phyloP scores from a whole-genome alignment of 139 green algal species.

The Volvox africanus region DNA sequence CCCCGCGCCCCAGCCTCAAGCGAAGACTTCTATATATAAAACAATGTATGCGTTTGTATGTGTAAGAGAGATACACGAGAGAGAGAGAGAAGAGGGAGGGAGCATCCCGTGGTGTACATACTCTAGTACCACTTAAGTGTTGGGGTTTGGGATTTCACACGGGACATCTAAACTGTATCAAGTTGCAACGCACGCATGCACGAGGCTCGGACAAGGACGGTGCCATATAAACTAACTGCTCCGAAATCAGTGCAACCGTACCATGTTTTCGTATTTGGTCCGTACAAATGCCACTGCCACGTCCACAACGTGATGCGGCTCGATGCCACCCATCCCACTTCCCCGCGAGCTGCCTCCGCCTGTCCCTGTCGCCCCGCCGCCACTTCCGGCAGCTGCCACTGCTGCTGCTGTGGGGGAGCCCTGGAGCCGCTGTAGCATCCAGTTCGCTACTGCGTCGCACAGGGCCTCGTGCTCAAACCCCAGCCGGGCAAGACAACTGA shows the following conservation, averaged over 20 bases:
- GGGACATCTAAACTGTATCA: no score
- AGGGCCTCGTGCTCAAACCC: conserved; percentile 7
- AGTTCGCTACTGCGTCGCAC: conserved; percentile 16
- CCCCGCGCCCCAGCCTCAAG: no score
- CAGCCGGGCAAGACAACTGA: conserved; percentile 9
- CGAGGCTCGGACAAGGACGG: no score
- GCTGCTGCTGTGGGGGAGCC: neutral
- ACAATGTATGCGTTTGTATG: no score
- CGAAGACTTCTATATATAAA: no score
- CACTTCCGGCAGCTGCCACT: neutral
- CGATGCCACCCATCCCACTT: neutral
- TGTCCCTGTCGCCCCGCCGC: neutral
- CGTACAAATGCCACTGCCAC: conserved; percentile 27
- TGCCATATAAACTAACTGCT: no score
- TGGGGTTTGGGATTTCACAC: no score
- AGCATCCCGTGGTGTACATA: no score
- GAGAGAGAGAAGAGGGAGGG: no score
- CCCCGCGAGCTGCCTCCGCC: neutral
- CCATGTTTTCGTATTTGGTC: conserved; percentile 35
- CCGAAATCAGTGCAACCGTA: neutral
- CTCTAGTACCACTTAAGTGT: no score
- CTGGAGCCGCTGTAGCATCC: conserved; percentile 8
- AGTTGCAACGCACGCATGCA: no score
- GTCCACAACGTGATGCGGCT: conserved; percentile 29
- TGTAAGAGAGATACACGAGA: no score